Base-by-base conservation (phyloP, 2,329 filamentous ascomycete genomes). In the Fusarium paranaense region DNA sequence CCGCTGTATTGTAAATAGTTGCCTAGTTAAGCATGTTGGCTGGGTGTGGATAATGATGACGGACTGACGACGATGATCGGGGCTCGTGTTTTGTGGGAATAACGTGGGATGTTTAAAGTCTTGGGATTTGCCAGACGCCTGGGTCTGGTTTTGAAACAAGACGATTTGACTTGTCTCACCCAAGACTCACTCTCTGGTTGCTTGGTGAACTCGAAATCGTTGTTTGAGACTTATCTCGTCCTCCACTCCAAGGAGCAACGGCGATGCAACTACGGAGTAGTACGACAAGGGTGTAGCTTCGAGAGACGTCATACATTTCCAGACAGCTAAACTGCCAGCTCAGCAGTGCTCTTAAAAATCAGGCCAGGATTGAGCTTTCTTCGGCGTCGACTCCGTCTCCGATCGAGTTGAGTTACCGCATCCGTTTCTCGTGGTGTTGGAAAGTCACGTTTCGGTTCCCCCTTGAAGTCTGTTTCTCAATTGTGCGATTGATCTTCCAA, bases 21-120 rank as follows among this genome's bases (percentile, higher is more conserved):
- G 3, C 38, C 38, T 6, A 20, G 38, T 47, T 47, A 65, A 33
- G 67, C 60, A 64, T 30, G 42, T 52, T 64, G 20, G 58, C 45
- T 56, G 60, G 47, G 37, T 74, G 71, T 69, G 71, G 64, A 65
- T 62, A n/a, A 63, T 74, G 72, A 74, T 74, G 72, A 64, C 62
- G 47, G 62, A 45, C 64, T 69, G 64, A 58, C 71, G 68, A 63
- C 61, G 50, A 61, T 37, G 50, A 61, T 37, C 30, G 9, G 20
- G 1, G 16, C 47, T 63, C 58, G 62, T 72, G 61, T 69, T 50
- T 40, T 18, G 57, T 63, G 68, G 32, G 40, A 57, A 66, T 65
- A 72, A 66, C 65, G 33, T 56, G 59, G 27, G 50, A 33, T 33
- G 47, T 42, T 16, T 16, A 50, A 35, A 4, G 13, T 45, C 25